A percentile compares a stretch with the other conserved stretches of the same genome.
Evolutionary conservation across 257 asterid genomes (phyloP).

Genomic region (Ophiorrhiza pumila): DNA sequence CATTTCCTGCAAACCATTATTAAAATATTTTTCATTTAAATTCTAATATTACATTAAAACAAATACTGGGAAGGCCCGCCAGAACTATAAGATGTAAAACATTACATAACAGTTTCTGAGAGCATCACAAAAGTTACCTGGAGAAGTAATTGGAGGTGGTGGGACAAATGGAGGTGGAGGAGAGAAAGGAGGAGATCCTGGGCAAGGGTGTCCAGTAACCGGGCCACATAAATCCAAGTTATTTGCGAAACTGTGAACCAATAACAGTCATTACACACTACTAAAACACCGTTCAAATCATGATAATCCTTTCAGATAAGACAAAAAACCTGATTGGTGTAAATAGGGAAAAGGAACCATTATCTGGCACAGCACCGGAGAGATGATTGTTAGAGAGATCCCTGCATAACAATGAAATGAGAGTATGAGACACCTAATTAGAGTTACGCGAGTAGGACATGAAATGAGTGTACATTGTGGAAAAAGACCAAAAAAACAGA

Average conservation of each 20-base stretch:
- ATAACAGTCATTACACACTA: conserved; percentile 20
- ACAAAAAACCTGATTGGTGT: conserved; percentile 85
- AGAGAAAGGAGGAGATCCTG: conserved; percentile 98
- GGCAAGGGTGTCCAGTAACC: conserved; percentile 96
- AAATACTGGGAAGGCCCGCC: neutral
- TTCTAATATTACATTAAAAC: neutral
- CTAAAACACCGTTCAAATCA: conserved; percentile 13
- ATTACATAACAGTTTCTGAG: neutral
- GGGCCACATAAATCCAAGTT: conserved; percentile 91
- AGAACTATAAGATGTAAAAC: neutral
- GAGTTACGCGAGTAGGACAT: neutral
- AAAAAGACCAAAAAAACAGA: neutral
- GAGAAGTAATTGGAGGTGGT: conserved; percentile 74
- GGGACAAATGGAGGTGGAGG: conserved; percentile 98
- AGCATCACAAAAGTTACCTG: conserved; percentile 50
- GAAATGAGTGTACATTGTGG: neutral
- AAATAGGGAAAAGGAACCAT: conserved; percentile 89
- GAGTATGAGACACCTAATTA: conserved; percentile 7
- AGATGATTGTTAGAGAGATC: conserved; percentile 88
- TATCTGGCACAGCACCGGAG: conserved; percentile 91
- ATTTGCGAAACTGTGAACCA: conserved; percentile 75
- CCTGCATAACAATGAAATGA: conserved; percentile 40
- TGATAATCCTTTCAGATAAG: conserved; percentile 3
- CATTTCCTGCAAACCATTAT: neutral
- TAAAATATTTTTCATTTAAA: neutral